A percentile compares a stretch with the other conserved stretches of the same genome.
phyloP scores from a whole-genome alignment of 768 basidiomycete species.

The Agaricus subrufescens region DNA sequence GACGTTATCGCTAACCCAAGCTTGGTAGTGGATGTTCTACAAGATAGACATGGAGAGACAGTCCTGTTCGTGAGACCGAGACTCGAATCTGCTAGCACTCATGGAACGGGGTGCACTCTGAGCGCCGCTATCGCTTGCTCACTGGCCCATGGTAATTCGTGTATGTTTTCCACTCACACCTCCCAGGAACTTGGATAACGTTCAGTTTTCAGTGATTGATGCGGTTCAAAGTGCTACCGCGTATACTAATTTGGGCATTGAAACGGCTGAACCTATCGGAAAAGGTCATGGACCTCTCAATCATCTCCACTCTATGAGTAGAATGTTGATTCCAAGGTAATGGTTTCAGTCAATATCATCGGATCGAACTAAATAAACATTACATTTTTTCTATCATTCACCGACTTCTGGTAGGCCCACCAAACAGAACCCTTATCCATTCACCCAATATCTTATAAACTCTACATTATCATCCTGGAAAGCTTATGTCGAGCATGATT shows the following conservation, averaged over 20 bases:
- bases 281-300: slow-evolving; percentile 82
- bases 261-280: slow-evolving; percentile 63
- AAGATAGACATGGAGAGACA: slow-evolving; percentile 27
- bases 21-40: slow-evolving; percentile 65
- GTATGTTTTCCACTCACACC: slow-evolving; percentile 17
- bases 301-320: slow-evolving; percentile 63
- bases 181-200: not conserved
- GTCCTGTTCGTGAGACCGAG: slow-evolving; percentile 58
- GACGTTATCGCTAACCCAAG: slow-evolving; percentile 12
- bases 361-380: not conserved
- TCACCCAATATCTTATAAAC: slow-evolving; percentile 60
- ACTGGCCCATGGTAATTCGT: slow-evolving; percentile 49
- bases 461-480: slow-evolving; percentile 55
- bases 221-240: slow-evolving; percentile 55
- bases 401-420: slow-evolving; percentile 43
- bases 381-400: not conserved
- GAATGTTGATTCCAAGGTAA: slow-evolving; percentile 46
- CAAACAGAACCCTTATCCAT: slow-evolving; percentile 57
- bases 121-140: slow-evolving; percentile 73
- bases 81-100: slow-evolving; percentile 68
- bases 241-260: slow-evolving; percentile 77
- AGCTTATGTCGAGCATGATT: slow-evolving; percentile 78
- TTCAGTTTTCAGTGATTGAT: slow-evolving; percentile 28
- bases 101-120: slow-evolving; percentile 93
- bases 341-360: not conserved